Conservation (phyloP, 108 stramenopile species). For the Cyclotella baltica region DNA sequence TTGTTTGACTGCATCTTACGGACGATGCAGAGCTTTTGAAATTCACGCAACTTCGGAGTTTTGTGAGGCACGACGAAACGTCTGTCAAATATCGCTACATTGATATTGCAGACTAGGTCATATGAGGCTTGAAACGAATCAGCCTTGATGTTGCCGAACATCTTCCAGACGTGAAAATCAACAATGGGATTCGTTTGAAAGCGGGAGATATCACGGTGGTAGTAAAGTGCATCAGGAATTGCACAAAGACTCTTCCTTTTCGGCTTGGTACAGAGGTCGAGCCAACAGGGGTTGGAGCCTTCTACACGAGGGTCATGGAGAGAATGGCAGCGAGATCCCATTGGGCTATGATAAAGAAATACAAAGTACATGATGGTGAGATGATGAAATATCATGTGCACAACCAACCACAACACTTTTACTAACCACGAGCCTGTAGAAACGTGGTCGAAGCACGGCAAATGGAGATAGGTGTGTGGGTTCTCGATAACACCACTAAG, state of each 20-base stretch:
- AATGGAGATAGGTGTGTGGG: not conserved
- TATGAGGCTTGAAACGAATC: constrained; percentile 10
- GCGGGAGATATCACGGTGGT: constrained; percentile 7
- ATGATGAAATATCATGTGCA: not conserved
- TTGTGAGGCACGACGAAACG: not conserved
- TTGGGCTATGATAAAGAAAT: constrained; percentile 24
- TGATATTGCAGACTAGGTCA: constrained; percentile 20
- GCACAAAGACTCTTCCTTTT: constrained; percentile 5
- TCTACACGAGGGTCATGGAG: constrained; percentile 33
- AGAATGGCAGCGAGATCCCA: constrained; percentile 17
- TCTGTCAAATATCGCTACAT: not conserved
- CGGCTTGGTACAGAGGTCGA: constrained; percentile 18
- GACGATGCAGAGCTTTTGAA: constrained; percentile 14
- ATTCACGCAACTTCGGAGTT: not conserved
- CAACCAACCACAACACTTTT: not conserved
- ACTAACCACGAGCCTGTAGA: not conserved
- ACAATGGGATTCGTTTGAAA: constrained; percentile 5
- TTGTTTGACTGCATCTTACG: not conserved
- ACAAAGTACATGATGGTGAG: not conserved
- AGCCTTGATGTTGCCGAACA: not conserved
- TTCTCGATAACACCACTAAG: not conserved
- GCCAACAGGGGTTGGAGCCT: not conserved
- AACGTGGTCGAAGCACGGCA: constrained; percentile 8
- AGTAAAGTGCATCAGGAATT: constrained; percentile 21
- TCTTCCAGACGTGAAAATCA: constrained; percentile 19